phyloP scores from a whole-genome alignment of 139 green algal genomes.

The Pedinophyceae sp. region DNA sequence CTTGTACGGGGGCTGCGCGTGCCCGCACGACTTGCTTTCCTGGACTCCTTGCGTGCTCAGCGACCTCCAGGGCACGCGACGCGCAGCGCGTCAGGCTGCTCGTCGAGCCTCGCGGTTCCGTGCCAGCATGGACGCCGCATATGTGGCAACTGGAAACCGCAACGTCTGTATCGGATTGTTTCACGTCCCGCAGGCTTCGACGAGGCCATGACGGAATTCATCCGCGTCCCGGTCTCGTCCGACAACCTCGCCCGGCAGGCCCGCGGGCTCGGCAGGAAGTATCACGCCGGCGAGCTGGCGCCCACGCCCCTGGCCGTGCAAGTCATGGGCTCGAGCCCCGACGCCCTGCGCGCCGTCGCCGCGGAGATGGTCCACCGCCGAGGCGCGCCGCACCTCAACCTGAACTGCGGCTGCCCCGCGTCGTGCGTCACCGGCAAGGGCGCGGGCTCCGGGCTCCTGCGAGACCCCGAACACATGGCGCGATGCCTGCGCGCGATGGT shows the following conservation, averaged over 20 bases:
- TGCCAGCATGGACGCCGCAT: too few relatives aligned
- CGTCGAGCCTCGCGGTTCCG: too few relatives aligned
- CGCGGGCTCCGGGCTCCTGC: constrained; percentile 29
- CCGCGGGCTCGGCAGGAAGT: constrained; percentile 17
- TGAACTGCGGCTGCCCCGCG: constrained; percentile 51
- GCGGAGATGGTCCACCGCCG: constrained; percentile 13
- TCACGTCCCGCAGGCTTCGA: too few relatives aligned
- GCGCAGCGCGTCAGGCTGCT: too few relatives aligned
- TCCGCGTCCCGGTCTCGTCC: constrained; percentile 23
- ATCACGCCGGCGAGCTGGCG: constrained; percentile 30
- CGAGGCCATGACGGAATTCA: constrained; percentile 45
- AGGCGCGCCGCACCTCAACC: constrained; percentile 37
- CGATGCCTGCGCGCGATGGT: constrained; percentile 23
- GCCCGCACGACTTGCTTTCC: constrained; percentile 8
- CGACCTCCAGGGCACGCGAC: too few relatives aligned
- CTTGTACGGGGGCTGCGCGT: constrained; percentile 33
- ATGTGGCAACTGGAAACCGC: too few relatives aligned
- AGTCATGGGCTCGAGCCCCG: constrained; percentile 34
- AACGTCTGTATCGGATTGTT: not conserved
- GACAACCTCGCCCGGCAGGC: constrained; percentile 12
- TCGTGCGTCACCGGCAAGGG: constrained; percentile 33
- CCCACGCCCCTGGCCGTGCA: constrained; percentile 26
- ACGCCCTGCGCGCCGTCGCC: constrained; percentile 27
- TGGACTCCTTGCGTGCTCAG: too few relatives aligned
- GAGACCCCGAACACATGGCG: constrained; percentile 22